These are phyloP conservation scores for Kalaharituber pfeilii DNA, from an alignment of 2,329 filamentous ascomycete species.

Conservation along the genomic window DNA sequence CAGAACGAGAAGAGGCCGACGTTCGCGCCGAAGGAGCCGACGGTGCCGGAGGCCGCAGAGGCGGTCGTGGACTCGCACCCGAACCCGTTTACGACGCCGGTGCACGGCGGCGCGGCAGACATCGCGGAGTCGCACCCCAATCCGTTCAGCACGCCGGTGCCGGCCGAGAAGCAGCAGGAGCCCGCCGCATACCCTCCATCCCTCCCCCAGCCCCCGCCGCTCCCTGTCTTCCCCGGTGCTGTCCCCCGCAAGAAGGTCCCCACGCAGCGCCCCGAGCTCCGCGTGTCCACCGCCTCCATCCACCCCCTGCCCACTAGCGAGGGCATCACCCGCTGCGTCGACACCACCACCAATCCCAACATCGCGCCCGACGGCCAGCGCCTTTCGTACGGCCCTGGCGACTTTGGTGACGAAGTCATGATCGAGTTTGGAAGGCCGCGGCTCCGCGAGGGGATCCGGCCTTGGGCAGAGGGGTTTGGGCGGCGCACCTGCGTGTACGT, in stretches of 20 bases:
- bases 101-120: background rate
- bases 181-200: too few relatives aligned
- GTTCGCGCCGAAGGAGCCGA: background rate
- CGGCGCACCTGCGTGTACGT: slow-evolving; percentile 57
- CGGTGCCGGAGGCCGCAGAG: background rate
- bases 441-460: slow-evolving; percentile 67
- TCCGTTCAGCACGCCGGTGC: background rate
- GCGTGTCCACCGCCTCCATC: background rate
- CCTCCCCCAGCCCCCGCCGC: background rate
- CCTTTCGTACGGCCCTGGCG: slow-evolving; percentile 13
- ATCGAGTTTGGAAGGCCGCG: slow-evolving; percentile 86
- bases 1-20: background rate
- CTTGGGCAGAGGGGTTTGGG: slow-evolving; percentile 56
- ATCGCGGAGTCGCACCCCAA: background rate
- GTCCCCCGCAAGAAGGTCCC: background rate
- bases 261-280: background rate
- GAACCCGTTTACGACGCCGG: background rate
- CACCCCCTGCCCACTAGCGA: background rate
- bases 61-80: background rate
- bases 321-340: background rate
- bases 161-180: background rate
- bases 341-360: background rate
- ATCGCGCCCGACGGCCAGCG: slow-evolving; percentile 1
- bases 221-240: background rate
- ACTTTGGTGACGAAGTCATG: slow-evolving; percentile 53